Evolutionary conservation across 305 asterid genomes (phyloP), one percentile per base, ranked within the genome.

Genomic region (Plantago coronopus): DNA sequence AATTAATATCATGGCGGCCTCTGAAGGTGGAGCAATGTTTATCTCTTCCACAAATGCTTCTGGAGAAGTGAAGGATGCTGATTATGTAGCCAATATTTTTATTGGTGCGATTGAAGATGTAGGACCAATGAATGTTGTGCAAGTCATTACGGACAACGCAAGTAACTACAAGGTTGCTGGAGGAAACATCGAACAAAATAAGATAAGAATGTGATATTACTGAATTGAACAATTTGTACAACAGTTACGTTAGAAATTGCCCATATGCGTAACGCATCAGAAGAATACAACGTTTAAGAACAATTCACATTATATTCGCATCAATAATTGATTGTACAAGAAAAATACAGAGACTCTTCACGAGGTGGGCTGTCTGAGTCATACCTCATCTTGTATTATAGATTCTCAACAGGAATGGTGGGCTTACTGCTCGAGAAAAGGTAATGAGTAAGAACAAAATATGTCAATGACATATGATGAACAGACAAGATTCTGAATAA

Each of bases 361-460:
- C 68, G 78, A 46, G 75, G 78, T 69, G 79, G 46, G 67, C 77
- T 66, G 53, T 78, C 74, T 48, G 71, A 42, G 66, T 78, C 86
- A 45, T 60, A 70, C 22, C 78, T 83, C 86, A 81, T 81, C 60
- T 50, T 31, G 27, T 43, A 49, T 54, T 12, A 60, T 21, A 66
- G 48, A 49, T 17, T 64, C 76, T 67, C 45, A 16, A 62, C 64
- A 7, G 45, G 14, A 48, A 64, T 51, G 53, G n/a, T n/a, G n/a
- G 49, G 49, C 17, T 38, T 60, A 22, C 37, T 65, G 48, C 14
- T 57, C 13, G n/a, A 42, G 19, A 16, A 10, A 7, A 59, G 7
- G 16, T 13, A 59, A 15, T 23, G 15, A 57, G n/a, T 23, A 59
- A 42, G 4, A 59, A 22, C 21, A 20, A 59, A 23, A 21, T 23